phyloP scores from a whole-genome alignment of 2,329 filamentous ascomycete species.

The Penicillium sp. region DNA sequence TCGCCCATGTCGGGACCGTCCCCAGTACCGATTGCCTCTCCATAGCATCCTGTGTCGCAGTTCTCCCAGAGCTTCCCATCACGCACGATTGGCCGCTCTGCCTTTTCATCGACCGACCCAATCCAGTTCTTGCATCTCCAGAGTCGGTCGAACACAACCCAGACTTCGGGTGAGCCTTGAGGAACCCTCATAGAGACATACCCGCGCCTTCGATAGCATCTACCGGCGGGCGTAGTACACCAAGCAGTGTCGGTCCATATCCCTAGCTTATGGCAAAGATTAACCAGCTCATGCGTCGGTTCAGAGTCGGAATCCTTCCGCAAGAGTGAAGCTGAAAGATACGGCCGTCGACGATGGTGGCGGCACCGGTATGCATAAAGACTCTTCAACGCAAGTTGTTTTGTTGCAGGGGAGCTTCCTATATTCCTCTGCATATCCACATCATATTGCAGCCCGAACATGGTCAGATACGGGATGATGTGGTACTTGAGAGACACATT shows the following conservation, averaged over 20 bases:
- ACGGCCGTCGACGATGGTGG: conserved; percentile 60
- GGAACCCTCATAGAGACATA: conserved; percentile 57
- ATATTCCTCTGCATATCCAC: conserved; percentile 45
- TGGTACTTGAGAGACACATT: conserved; percentile 65
- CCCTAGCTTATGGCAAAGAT: conserved; percentile 56
- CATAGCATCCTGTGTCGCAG: conserved; percentile 53
- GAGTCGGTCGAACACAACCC: conserved; percentile 61
- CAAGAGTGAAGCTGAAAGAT: conserved; percentile 55
- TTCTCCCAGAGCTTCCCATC: conserved; percentile 59
- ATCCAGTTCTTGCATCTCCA: conserved; percentile 61
- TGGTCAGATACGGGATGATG: conserved; percentile 57
- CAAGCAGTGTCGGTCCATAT: conserved; percentile 63
- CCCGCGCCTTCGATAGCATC: conserved; percentile 56
- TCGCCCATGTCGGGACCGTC: conserved; percentile 46
- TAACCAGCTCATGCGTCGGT: conserved; percentile 60
- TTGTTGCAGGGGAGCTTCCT: conserved; percentile 31
- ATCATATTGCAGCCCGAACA: conserved; percentile 46
- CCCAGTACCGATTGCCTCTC: conserved; percentile 55
- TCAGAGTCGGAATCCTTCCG: conserved; percentile 60
- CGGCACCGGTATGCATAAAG: conserved; percentile 62
- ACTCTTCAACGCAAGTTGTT: conserved; percentile 55
- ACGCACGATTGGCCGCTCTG: conserved; percentile 31
- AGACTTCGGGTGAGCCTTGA: conserved; percentile 57
- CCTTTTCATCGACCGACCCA: conserved; percentile 40
- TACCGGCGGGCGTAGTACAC: conserved; percentile 58